Conservation (phyloP, 768 basidiomycete genomes). For the Tricholoma flavovirens region DNA sequence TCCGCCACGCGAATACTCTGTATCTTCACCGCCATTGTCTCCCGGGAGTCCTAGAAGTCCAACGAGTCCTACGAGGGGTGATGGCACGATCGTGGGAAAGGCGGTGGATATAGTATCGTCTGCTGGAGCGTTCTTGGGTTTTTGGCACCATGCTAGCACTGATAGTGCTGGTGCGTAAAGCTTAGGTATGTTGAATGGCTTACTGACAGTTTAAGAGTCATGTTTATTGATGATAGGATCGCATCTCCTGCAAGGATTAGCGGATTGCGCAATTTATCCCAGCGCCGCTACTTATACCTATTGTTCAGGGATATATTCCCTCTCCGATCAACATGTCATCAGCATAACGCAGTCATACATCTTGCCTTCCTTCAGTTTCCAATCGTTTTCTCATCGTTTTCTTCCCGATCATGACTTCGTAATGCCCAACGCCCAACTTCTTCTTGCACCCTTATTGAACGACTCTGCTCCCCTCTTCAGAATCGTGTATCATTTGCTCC, state of each 20-base stretch:
- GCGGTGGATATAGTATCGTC: slow-evolving; percentile 76
- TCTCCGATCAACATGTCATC: background rate
- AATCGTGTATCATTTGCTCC: background rate
- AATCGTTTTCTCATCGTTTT: background rate
- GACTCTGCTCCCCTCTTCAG: background rate
- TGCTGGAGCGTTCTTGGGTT: slow-evolving; percentile 71
- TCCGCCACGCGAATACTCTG: slow-evolving; percentile 13
- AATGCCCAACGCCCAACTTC: background rate
- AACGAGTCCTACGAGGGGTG: slow-evolving; percentile 11
- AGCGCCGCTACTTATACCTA: background rate
- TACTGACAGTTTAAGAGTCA: too few relatives aligned
- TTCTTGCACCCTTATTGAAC: background rate
- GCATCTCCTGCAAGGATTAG: too few relatives aligned
- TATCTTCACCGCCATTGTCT: slow-evolving; percentile 10
- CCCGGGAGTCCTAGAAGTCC: slow-evolving; percentile 12
- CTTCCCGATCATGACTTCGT: background rate
- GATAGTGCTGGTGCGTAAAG: background rate
- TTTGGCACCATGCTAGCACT: slow-evolving; percentile 27
- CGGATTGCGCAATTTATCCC: background rate
- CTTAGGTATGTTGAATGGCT: background rate
- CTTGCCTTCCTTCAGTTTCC: background rate
- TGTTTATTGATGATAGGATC: too few relatives aligned
- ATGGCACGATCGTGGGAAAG: slow-evolving; percentile 37
- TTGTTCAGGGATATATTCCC: background rate
- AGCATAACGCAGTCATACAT: background rate